These are phyloP conservation scores for Lindgomyces ingoldianus DNA, from an alignment of 495 filamentous ascomycete species.

Conservation along the genomic window DNA sequence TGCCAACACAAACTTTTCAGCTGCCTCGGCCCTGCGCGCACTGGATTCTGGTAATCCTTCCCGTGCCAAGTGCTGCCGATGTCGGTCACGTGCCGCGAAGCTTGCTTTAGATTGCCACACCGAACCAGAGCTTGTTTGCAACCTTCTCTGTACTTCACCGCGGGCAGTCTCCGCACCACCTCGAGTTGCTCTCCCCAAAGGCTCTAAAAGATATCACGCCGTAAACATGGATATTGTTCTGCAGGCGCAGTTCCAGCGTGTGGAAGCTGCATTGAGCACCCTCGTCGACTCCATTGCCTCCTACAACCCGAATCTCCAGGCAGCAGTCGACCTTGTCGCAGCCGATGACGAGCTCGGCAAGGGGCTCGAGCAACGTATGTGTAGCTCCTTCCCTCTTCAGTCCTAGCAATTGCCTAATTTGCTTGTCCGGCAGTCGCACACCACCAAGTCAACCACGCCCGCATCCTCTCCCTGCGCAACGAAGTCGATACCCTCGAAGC, in stretches of 20 bases:
- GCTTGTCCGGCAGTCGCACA: slow-evolving; percentile 53
- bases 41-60: background rate
- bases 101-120: background rate
- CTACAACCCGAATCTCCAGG: slow-evolving; percentile 68
- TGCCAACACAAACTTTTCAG: background rate
- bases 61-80: background rate
- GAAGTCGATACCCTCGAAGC: slow-evolving; percentile 60
- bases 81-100: background rate
- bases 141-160: slow-evolving; percentile 3
- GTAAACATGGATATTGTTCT: slow-evolving; percentile 60
- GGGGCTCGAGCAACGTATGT: slow-evolving; percentile 59
- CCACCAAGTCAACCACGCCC: slow-evolving; percentile 69
- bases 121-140: background rate
- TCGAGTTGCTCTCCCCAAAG: background rate
- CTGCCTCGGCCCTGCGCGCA: background rate
- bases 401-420: background rate
- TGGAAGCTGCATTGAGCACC: slow-evolving; percentile 65
- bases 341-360: slow-evolving; percentile 65
- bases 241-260: slow-evolving; percentile 62
- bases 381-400: background rate
- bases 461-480: slow-evolving; percentile 62
- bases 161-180: background rate
- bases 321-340: slow-evolving; percentile 64
- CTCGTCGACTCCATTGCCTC: slow-evolving; percentile 75
- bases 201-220: background rate